These are phyloP conservation scores for Aspergillus cristatus DNA, from an alignment of 495 filamentous ascomycete species.

Conservation along the genomic window DNA sequence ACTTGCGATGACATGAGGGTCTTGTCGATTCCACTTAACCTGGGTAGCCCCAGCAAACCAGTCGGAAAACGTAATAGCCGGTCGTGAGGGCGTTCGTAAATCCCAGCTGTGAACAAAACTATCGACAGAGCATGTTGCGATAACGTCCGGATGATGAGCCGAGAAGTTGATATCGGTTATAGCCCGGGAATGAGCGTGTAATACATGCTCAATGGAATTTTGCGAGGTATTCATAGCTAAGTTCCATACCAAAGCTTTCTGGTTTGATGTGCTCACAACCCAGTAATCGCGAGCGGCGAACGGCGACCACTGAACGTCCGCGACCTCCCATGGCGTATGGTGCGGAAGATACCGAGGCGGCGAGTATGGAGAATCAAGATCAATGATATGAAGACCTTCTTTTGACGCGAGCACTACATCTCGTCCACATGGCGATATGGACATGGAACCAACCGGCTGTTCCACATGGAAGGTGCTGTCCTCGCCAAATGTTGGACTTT, in stretches of 20 bases:
- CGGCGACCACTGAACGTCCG: conserved; percentile 97
- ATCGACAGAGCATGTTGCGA: conserved; percentile 88
- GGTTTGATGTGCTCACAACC: conserved; percentile 90
- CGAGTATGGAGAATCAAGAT: conserved; percentile 84
- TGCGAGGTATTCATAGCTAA: conserved; percentile 63
- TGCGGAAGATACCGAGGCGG: conserved; percentile 80
- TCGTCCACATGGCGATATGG: conserved; percentile 86
- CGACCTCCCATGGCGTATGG: conserved; percentile 86
- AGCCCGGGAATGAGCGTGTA: conserved; percentile 80
- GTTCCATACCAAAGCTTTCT: conserved; percentile 94
- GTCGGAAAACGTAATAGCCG: conserved; percentile 76
- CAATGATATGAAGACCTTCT: conserved; percentile 83
- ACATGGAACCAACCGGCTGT: conserved; percentile 63
- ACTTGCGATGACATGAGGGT: conserved; percentile 76
- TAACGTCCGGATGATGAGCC: conserved; percentile 78
- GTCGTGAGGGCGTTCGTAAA: conserved; percentile 62
- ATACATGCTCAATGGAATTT: conserved; percentile 77
- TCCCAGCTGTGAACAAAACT: conserved; percentile 95
- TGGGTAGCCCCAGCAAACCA: conserved; percentile 94
- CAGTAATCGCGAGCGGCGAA: conserved; percentile 83
- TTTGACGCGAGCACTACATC: conserved; percentile 87
- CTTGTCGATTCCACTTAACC: conserved; percentile 89
- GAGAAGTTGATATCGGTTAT: conserved; percentile 98
- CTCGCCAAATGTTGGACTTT: conserved; percentile 79
- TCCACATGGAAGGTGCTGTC: conserved; percentile 79